Evolutionary conservation across 2,329 filamentous ascomycete genomes (phyloP), one percentile per base, ranked within the genome.

Genomic region (Boeremia lycopersici): DNA sequence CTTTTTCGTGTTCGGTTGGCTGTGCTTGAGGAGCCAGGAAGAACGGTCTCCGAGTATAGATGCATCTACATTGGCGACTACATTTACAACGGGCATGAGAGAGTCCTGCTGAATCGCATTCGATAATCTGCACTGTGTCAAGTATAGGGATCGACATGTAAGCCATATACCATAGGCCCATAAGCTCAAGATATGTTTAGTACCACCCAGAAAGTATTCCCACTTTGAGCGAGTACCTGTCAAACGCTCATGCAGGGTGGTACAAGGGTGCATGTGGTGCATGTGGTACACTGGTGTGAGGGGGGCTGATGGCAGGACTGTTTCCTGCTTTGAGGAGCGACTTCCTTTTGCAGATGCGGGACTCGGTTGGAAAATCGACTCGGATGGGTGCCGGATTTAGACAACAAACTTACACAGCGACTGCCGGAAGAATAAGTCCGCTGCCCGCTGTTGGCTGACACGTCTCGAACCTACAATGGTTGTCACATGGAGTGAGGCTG

Each of bases 211-310:
- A 28, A 4, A 40, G n/a, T 8, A 8, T 34, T 8, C 5, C 15
- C 38, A 29, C 17, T 29, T 19, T 23, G 25, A 10, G 38, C 11
- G 25, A 26, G 4, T 19, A 8, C 6, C 12, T 19, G 25, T 34
- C 15, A 30, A 38, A 31, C 17, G 5, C n/a, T 2, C 43, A 43
- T 53, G 51, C 44, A 53, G 19, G 33, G 44, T 53, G 40, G 48
- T 15, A 43, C 44, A 44, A 25, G 44, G 31, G 19, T 44, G 31
- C 38, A 42, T 53, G 11, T 26, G 28, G 19, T 5, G 19, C 19
- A n/a, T 35, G 31, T 33, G 40, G 31, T 17, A 7, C 13, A 15
- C 19, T 23, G 19, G 19, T 23, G 19, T 23, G 11, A 28, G 12
- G 23, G 23, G 35, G 26, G 12, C 11, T 28, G 36, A 17, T 28